A percentile compares a stretch with the other conserved stretches of the same genome.
phyloP scores from a whole-genome alignment of 331 rosid genomes.

The Arachis monticola region DNA sequence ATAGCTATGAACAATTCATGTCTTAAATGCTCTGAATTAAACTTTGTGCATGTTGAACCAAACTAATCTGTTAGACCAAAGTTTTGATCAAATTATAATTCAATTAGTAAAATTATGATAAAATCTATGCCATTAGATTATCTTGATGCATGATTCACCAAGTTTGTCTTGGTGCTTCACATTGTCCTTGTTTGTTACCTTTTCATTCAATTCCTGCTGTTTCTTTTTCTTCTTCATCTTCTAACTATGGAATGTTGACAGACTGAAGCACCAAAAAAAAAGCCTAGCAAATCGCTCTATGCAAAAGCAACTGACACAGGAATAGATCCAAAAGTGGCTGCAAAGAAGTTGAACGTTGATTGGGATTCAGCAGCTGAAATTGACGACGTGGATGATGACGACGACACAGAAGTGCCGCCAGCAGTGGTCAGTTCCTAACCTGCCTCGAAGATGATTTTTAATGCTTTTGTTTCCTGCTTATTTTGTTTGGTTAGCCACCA shows the following conservation, averaged over 20 bases:
- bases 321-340: conserved; percentile 77
- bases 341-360: conserved; percentile 77
- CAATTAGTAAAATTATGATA: too few relatives aligned
- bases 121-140: too few relatives aligned
- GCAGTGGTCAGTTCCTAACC: conserved; percentile 70
- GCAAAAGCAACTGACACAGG: conserved; percentile 93
- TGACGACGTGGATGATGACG: conserved; percentile 54
- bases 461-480: conserved; percentile 5
- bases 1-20: too few relatives aligned
- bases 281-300: conserved; percentile 78
- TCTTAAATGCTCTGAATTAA: too few relatives aligned
- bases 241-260: conserved; percentile 30
- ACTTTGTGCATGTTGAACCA: too few relatives aligned
- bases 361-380: conserved; percentile 98
- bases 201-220: conserved; percentile 14
- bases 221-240: neutral
- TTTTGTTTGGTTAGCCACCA: conserved; percentile 21
- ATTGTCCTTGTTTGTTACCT: neutral
- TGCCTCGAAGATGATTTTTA: conserved; percentile 23
- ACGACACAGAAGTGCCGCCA: conserved; percentile 75
- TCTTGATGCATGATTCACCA: too few relatives aligned
- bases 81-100: too few relatives aligned
- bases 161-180: too few relatives aligned
- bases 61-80: too few relatives aligned
- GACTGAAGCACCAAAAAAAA: conserved; percentile 66